Conservation (phyloP, 352 stramenopile genomes). For the Phytophthora lateralis region DNA sequence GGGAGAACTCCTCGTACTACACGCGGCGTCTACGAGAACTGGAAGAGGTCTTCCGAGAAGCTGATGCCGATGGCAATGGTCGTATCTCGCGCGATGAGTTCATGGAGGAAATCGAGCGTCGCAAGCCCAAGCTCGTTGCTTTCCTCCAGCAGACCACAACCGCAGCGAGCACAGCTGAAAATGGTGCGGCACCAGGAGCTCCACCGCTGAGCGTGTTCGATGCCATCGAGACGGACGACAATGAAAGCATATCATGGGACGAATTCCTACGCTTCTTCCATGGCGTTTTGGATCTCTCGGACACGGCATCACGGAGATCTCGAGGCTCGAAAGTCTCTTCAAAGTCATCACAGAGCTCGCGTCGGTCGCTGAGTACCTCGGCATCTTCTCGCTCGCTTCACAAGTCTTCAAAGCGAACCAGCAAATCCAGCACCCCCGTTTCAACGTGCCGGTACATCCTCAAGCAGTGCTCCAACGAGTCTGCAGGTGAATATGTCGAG, state of each 20-base stretch:
- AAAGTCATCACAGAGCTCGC: conserved; percentile 17
- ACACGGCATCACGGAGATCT: conserved; percentile 30
- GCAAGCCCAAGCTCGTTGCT: conserved; percentile 71
- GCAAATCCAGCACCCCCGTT: conserved; percentile 11
- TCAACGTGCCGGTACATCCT: conserved; percentile 76
- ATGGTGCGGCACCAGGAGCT: conserved; percentile 6
- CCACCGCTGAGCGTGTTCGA: conserved; percentile 84
- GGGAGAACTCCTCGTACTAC: conserved; percentile 77
- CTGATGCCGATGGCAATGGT: conserved; percentile 74
- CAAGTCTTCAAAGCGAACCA: conserved; percentile 23
- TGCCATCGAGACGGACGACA: conserved; percentile 90
- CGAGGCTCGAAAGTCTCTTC: conserved; percentile 15
- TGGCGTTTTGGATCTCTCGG: conserved; percentile 49
- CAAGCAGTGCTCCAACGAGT: conserved; percentile 87
- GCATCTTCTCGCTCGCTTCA: conserved; percentile 21
- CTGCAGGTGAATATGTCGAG: conserved; percentile 82
- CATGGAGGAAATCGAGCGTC: conserved; percentile 84
- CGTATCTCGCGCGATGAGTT: conserved; percentile 85
- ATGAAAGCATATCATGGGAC: conserved; percentile 86
- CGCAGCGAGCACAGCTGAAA: not conserved
- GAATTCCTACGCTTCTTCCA: conserved; percentile 87
- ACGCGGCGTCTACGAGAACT: conserved; percentile 73
- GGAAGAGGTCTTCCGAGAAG: conserved; percentile 80
- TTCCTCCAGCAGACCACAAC: conserved; percentile 74
- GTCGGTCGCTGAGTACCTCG: conserved; percentile 24